Evolutionary conservation across 2,329 filamentous ascomycete genomes (phyloP), one percentile per base, ranked within the genome.

Genomic region (Microcyclospora pomicola): DNA sequence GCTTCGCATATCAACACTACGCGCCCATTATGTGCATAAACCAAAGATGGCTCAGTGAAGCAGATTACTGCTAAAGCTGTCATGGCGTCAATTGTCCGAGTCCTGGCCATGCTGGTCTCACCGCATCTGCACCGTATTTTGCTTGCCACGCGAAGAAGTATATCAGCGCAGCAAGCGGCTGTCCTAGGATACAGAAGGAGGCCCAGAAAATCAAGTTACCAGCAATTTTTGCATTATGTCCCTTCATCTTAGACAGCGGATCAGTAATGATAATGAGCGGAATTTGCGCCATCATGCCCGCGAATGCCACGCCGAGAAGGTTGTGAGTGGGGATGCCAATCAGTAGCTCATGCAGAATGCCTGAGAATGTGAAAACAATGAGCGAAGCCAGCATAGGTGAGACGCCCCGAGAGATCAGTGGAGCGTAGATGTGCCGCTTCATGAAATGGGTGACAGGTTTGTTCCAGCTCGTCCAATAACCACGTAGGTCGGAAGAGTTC

Each of bases 71-170:
- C 19, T 24, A 7, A 4, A 24, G 19, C 19, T 24, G 19, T 24
- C 7, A 24, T 24, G 19, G 19, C 7, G 19, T 24, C 19, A 24
- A 24, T 7, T 24, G 19, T 24, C 19, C 19, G 7, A 24, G 7
- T 24, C 19, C 19, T 4, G 50, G 49, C 50, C 50, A 54, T 28
- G 45, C 45, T 14, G 41, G 49, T 24, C 43, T 37, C 19, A 24
- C 19, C 27, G 37, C 39, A 10, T 41, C 40, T 11, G 33, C 40
- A 3, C 91, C 91, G 57, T 94, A 95, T 65, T 96, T 96, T 39
- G 85, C 85, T 63, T 96, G 88, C 88, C 91, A 98, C 1, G 87
- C 87, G 58, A 96, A 96, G 60, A 95, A 98, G 60, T 98, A 98
- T 58, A 93, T 69, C 42, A 98, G 65, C 0, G 85, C 87, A 1